phyloP scores from a whole-genome alignment of 805 yeast genomes.

The Wickerhamiella siamensis region DNA sequence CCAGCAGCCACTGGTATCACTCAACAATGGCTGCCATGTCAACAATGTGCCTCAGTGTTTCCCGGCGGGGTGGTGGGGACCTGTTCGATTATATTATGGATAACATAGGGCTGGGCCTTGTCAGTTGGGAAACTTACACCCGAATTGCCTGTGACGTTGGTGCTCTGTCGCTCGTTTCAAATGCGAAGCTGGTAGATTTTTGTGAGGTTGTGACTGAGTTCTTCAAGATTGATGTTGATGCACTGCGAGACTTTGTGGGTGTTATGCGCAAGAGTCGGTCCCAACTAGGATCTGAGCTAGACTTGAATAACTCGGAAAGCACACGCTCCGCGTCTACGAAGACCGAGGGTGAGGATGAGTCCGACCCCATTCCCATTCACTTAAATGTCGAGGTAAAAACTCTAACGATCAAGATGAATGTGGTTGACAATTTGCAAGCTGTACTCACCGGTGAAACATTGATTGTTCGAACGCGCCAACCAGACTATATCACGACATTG shows the following conservation, averaged over 20 bases:
- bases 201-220: constrained; percentile 6
- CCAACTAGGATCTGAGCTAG: background rate
- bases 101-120: constrained; percentile 14
- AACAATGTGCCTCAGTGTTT: constrained; percentile 8
- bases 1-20: constrained; percentile 11
- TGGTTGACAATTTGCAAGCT: background rate
- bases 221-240: constrained; percentile 9
- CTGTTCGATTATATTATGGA: constrained; percentile 15
- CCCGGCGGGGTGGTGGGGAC: constrained; percentile 7
- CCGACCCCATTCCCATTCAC: background rate
- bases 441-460: constrained; percentile 3
- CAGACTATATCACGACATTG: constrained; percentile 3
- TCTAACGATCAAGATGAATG: constrained; percentile 2
- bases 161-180: constrained; percentile 11
- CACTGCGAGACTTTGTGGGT: background rate
- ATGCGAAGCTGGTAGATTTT: constrained; percentile 8
- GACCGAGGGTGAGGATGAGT: background rate
- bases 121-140: constrained; percentile 7
- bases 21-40: constrained; percentile 11
- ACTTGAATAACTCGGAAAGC: background rate
- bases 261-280: background rate
- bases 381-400: constrained; percentile 2
- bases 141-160: constrained; percentile 12
- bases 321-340: background rate
- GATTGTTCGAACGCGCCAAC: constrained; percentile 3